Evolutionary conservation across 2,329 filamentous ascomycete genomes (phyloP).

Genomic region (Sphaerostilbella broomeana): DNA sequence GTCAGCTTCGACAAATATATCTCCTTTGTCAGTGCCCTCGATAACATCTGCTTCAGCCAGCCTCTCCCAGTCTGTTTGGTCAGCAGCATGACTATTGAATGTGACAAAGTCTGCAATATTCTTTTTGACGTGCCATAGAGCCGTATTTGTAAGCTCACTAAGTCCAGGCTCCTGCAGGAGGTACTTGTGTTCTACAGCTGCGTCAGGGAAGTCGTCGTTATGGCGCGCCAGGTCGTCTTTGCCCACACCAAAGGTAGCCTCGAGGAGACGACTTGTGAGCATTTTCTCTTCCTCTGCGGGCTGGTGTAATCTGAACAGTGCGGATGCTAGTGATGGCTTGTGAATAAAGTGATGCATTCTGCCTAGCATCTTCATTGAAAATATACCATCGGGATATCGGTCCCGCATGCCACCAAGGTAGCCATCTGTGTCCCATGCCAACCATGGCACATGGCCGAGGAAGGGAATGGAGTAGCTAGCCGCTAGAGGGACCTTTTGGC

Average conservation of each 20-base stretch:
- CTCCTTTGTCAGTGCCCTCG: conserved; percentile 20
- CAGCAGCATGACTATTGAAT: conserved; percentile 31
- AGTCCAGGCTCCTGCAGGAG: conserved; percentile 22
- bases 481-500: conserved; percentile 12
- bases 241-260: conserved; percentile 28
- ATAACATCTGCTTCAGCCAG: conserved; percentile 26
- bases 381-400: conserved; percentile 28
- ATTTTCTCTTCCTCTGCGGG: conserved; percentile 22
- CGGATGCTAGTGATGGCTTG: conserved; percentile 24
- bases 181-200: conserved; percentile 22
- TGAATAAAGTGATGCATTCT: conserved; percentile 29
- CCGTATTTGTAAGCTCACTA: conserved; percentile 17
- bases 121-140: conserved; percentile 21
- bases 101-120: conserved; percentile 31
- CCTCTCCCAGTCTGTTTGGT: conserved; percentile 35
- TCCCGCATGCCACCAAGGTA: conserved; percentile 27
- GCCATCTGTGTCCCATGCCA: conserved; percentile 22
- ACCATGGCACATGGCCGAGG: conserved; percentile 30
- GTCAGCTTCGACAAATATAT: conserved; percentile 27
- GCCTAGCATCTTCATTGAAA: conserved; percentile 29
- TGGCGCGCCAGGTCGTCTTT: conserved; percentile 27
- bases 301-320: conserved; percentile 25
- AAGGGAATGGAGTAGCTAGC: conserved; percentile 29
- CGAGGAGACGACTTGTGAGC: conserved; percentile 22
- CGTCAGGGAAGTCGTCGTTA: conserved; percentile 22